These are phyloP conservation scores for Fusarium coicis DNA, from an alignment of 2,329 filamentous ascomycete genomes.

Conservation along the genomic window DNA sequence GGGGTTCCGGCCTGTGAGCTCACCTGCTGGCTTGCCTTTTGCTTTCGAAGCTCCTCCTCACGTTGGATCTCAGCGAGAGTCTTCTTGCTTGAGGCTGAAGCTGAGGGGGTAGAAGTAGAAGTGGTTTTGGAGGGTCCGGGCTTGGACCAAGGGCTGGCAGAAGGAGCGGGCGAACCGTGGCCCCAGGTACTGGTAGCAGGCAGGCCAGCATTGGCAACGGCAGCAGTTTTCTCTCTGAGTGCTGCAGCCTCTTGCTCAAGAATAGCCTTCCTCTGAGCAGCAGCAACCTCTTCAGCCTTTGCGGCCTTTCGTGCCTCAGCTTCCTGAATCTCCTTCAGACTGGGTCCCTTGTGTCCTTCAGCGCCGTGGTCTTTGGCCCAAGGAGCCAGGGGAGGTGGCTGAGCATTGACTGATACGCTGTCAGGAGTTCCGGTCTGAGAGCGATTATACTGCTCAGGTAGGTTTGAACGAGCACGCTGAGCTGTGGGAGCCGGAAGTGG, in stretches of 20 bases:
- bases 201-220: conserved; percentile 68
- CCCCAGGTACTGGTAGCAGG: conserved; percentile 93
- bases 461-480: conserved; percentile 83
- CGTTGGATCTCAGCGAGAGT: conserved; percentile 96
- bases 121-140: conserved; percentile 60
- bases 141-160: conserved; percentile 76
- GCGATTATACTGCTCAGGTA: conserved; percentile 77
- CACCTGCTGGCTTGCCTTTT: conserved; percentile 69
- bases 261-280: conserved; percentile 78
- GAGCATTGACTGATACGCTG: conserved; percentile 51
- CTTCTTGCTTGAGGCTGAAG: conserved; percentile 72
- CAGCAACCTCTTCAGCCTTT: conserved; percentile 84
- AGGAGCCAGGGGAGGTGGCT: conserved; percentile 82
- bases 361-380: conserved; percentile 90
- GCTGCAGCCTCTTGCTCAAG: conserved; percentile 81
- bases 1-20: conserved; percentile 61
- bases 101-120: conserved; percentile 36
- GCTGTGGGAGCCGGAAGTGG: conserved; percentile 90
- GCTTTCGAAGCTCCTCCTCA: conserved; percentile 86
- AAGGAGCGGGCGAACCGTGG: conserved; percentile 75
- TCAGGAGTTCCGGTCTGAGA: conserved; percentile 85
- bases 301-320: conserved; percentile 93
- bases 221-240: conserved; percentile 66
- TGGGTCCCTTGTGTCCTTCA: conserved; percentile 82
- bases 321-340: conserved; percentile 96